Percentiles rank a stretch among this genome's conserved stretches.
These are phyloP conservation scores for Pseudonectria buxi DNA, from an alignment of 2,329 filamentous ascomycete species.

Conservation along the genomic window DNA sequence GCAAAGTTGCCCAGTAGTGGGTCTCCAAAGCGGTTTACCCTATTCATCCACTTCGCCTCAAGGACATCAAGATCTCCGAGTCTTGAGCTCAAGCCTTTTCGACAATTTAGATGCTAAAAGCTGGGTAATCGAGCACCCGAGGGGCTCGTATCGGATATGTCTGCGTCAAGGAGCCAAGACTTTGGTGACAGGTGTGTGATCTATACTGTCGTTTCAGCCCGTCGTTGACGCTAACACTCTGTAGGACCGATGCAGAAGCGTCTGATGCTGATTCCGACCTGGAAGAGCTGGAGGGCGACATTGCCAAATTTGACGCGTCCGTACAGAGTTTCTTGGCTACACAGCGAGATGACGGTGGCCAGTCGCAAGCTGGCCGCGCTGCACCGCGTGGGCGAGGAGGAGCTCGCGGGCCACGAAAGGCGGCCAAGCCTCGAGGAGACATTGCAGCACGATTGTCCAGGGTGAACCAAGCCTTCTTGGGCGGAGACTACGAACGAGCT, in stretches of 20 bases:
- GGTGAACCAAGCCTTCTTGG: constrained; percentile 62
- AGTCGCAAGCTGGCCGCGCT: constrained; percentile 12
- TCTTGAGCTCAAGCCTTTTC: too few relatives aligned
- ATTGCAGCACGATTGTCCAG: constrained; percentile 61
- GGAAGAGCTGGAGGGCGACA: constrained; percentile 38
- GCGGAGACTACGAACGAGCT: constrained; percentile 53
- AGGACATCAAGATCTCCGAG: too few relatives aligned
- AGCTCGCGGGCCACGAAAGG: constrained; percentile 46
- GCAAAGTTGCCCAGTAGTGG: too few relatives aligned
- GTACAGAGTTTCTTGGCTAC: constrained; percentile 35
- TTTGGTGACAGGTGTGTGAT: constrained; percentile 1
- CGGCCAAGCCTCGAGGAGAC: constrained; percentile 62
- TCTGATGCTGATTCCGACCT: constrained; percentile 39
- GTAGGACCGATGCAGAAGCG: constrained; percentile 17
- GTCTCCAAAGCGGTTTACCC: too few relatives aligned
- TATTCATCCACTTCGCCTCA: too few relatives aligned
- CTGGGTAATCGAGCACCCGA: too few relatives aligned
- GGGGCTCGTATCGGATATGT: not conserved
- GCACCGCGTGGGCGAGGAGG: constrained; percentile 23
- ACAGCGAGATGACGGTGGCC: constrained; percentile 25
- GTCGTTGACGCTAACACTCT: constrained; percentile 2
- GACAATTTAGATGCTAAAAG: too few relatives aligned
- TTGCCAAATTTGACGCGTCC: constrained; percentile 36
- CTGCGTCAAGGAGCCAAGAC: not conserved
- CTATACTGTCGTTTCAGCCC: too few relatives aligned